A percentile compares a stretch with the other conserved stretches of the same genome.
Conservation (phyloP, 2,329 filamentous ascomycete species). For the Xylogone sp. region DNA sequence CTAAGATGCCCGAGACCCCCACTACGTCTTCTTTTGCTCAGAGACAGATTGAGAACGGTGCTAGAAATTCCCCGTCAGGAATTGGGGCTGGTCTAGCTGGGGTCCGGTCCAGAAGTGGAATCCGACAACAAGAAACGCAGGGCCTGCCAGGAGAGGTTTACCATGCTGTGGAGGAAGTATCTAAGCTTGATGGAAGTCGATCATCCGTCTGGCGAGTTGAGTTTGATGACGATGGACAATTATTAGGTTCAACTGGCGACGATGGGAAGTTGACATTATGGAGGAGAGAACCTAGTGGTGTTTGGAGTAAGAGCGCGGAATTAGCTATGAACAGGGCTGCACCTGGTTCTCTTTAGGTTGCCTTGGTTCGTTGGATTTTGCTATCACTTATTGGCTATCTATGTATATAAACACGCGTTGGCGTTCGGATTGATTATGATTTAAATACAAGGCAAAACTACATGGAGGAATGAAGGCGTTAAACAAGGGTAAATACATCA, state of each 20-base stretch:
- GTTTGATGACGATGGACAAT: constrained; percentile 67
- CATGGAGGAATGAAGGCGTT: neutral
- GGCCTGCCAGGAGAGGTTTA: constrained; percentile 62
- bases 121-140: constrained; percentile 38
- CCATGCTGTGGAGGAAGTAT: constrained; percentile 61
- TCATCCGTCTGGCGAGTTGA: constrained; percentile 73
- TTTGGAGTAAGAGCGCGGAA: constrained; percentile 58
- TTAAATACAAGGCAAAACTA: neutral
- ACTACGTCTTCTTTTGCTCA: constrained; percentile 23
- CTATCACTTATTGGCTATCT: neutral
- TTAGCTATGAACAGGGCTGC: constrained; percentile 21
- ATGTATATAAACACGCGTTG: neutral
- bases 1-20: constrained; percentile 17
- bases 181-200: constrained; percentile 62
- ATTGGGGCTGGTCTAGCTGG: constrained; percentile 50
- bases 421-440: neutral
- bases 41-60: constrained; percentile 15
- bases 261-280: constrained; percentile 65
- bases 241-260: constrained; percentile 72
- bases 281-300: constrained; percentile 53
- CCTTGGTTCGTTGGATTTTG: neutral
- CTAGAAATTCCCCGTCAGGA: constrained; percentile 40
- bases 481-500: neutral
- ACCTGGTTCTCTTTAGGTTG: neutral
- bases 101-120: constrained; percentile 35